Percentiles rank a stretch among this genome's conserved stretches.
phyloP scores from a whole-genome alignment of 2,329 filamentous ascomycete genomes.

The Phaeoacremonium minimum region DNA sequence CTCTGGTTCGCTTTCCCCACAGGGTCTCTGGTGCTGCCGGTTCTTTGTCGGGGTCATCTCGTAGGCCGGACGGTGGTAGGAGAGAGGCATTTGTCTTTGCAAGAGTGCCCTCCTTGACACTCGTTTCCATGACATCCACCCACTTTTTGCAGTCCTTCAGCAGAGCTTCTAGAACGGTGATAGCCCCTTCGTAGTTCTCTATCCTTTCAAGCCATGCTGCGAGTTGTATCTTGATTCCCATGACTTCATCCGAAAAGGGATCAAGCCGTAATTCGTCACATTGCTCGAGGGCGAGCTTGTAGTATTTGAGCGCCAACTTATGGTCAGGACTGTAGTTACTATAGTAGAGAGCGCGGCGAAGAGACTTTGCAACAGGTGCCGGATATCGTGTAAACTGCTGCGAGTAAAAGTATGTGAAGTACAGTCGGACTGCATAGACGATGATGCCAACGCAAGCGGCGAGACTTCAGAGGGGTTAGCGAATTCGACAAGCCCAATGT shows the following conservation, averaged over 20 bases:
- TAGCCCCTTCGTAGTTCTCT: conserved; percentile 63
- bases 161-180: conserved; percentile 75
- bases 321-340: conserved; percentile 73
- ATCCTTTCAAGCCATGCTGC: conserved; percentile 76
- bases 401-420: conserved; percentile 52
- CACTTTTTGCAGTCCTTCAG: conserved; percentile 63
- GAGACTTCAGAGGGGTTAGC: conserved; percentile 29
- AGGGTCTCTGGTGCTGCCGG: conserved; percentile 36
- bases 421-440: conserved; percentile 35
- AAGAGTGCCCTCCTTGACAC: not conserved
- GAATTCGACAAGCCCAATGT: conserved; percentile 14
- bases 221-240: conserved; percentile 83
- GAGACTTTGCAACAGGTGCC: conserved; percentile 67
- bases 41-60: conserved; percentile 3
- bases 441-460: conserved; percentile 22
- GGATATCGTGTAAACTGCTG: conserved; percentile 56
- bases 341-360: conserved; percentile 84
- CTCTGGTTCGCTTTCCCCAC: conserved; percentile 56
- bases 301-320: conserved; percentile 75
- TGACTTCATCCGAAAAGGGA: conserved; percentile 83
- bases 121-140: conserved; percentile 50
- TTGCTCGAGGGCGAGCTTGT: conserved; percentile 71
- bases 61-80: conserved; percentile 31
- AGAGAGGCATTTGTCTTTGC: conserved; percentile 21
- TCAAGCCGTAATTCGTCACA: conserved; percentile 75